A percentile compares a stretch with the other conserved stretches of the same genome.
phyloP scores from a whole-genome alignment of 2,329 filamentous ascomycete species.

The Clonostachys solani region DNA sequence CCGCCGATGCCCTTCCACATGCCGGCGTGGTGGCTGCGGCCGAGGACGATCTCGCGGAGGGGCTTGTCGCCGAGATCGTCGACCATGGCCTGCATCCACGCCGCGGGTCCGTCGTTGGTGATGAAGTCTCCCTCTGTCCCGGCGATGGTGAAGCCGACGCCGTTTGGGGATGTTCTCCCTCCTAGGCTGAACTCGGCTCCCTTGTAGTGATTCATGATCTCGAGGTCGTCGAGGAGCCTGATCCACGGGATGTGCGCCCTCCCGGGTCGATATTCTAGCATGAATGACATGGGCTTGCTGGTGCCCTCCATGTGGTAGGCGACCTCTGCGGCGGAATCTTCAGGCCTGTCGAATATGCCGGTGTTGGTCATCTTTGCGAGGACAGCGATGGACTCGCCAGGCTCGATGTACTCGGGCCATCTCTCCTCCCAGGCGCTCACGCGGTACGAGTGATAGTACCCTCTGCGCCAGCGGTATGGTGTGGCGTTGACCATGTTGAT shows the following conservation, averaged over 20 bases:
- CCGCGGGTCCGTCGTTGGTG: constrained; percentile 9
- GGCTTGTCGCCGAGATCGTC: constrained; percentile 14
- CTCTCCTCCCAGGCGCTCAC: constrained; percentile 3
- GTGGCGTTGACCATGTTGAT: constrained; percentile 24
- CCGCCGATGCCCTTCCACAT: constrained; percentile 4
- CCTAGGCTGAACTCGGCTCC: constrained; percentile 8
- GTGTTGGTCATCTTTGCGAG: not conserved
- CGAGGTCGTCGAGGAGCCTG: constrained; percentile 13
- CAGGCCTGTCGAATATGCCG: too few species aligned
- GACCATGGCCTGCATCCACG: constrained; percentile 23
- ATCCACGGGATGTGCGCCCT: not conserved
- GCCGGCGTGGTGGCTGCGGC: constrained; percentile 22
- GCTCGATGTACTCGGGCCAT: constrained; percentile 17
- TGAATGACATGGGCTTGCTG: constrained; percentile 14
- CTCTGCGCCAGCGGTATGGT: constrained; percentile 19
- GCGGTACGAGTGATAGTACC: constrained; percentile 10
- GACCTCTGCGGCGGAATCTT: constrained; percentile 18
- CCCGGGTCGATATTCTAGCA: constrained; percentile 7
- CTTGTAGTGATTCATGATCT: constrained; percentile 10
- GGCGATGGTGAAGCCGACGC: constrained; percentile 18
- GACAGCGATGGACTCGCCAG: constrained; percentile 13
- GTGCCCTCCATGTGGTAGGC: constrained; percentile 20
- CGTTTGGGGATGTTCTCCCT: constrained; percentile 6
- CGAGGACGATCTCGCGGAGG: constrained; percentile 20
- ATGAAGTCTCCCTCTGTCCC: constrained; percentile 22